Evolutionary conservation across 2,329 filamentous ascomycete species (phyloP).

Genomic region (Colletotrichum melonis): DNA sequence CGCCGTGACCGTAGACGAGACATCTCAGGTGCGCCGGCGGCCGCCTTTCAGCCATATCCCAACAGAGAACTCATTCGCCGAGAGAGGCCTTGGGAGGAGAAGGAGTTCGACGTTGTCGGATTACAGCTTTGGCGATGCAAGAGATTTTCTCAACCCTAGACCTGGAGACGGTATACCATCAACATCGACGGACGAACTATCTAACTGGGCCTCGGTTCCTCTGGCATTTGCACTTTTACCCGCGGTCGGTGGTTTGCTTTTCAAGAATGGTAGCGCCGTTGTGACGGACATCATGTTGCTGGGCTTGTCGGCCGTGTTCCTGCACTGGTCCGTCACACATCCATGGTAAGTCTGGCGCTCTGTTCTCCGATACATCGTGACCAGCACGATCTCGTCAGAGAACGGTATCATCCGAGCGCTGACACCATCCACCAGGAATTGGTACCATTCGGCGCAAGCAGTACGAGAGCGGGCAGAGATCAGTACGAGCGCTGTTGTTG

Average conservation of each 20-base stretch:
- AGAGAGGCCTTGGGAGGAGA: slow-evolving; percentile 55
- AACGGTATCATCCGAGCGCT: slow-evolving; percentile 25
- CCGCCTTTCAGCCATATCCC: slow-evolving; percentile 37
- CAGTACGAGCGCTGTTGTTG: slow-evolving; percentile 52
- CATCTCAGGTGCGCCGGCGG: slow-evolving; percentile 40
- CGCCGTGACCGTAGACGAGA: slow-evolving; percentile 52
- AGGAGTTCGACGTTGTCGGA: slow-evolving; percentile 85
- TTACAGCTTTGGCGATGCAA: slow-evolving; percentile 76
- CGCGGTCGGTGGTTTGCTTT: slow-evolving; percentile 85
- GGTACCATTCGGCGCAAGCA: slow-evolving; percentile 79
- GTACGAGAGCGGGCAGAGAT: slow-evolving; percentile 65
- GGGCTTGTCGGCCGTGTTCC: slow-evolving; percentile 82
- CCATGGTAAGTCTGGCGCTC: slow-evolving; percentile 76
- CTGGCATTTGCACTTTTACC: slow-evolving; percentile 87
- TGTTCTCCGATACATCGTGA: not conserved
- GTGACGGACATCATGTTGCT: slow-evolving; percentile 88
- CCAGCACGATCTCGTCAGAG: not conserved
- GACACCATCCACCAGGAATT: slow-evolving; percentile 62
- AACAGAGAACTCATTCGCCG: slow-evolving; percentile 43
- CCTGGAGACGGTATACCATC: slow-evolving; percentile 36
- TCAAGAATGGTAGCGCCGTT: slow-evolving; percentile 84
- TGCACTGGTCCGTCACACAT: slow-evolving; percentile 91
- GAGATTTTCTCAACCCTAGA: slow-evolving; percentile 73
- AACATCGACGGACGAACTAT: slow-evolving; percentile 43
- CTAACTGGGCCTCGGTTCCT: slow-evolving; percentile 83